Evolutionary conservation across 768 basidiomycete species (phyloP), one percentile per base, ranked within the genome.

Genomic region (Rhodocollybia butyracea): DNA sequence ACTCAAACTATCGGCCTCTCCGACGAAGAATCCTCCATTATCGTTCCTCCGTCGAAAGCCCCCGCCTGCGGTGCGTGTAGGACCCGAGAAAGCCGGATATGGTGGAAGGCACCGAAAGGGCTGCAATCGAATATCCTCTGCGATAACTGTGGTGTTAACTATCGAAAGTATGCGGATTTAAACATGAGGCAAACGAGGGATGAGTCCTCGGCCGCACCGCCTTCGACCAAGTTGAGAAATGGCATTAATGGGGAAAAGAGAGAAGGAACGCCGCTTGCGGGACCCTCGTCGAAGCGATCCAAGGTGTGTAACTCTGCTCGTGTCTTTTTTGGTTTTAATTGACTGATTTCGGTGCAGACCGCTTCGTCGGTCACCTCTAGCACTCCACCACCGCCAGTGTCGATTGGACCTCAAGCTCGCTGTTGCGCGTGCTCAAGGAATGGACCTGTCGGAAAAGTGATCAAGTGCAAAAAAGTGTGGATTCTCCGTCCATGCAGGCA

Each of bases 21-120:
- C 0, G 91, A 94, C 56, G 89, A 91, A 54, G 92, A 94, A 65
- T 82, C 82, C 11, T 94, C 92, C 1, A 76, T 91, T 58, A 77
- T 88, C 52, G 77, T 73, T 19, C 78, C 79, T 55, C 77, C 77
- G 31, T 76, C 77, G 40, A 85, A 76, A 64, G 72, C 76, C 34
- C 80, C 75, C 27, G 82, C 76, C 57, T 97, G 94, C 63, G 92
- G 89, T 32, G 90, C 91, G 3, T 97, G 94, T 68, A 78, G 88
- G 46, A 90, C 89, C 6, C 84, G 86, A 54, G 89, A 92, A 57
- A 89, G 89, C 5, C 77, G 77, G 34, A 73, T 70, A 2, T 97
- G 94, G 94, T 97, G 92, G 92, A 91, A 89, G 67, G 92, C 93
- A 13, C 94, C 94, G 2, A 91, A 91, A 65, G 89, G 88, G 21